Percentiles rank a stretch among this genome's conserved stretches.
Conservation (phyloP, 2,329 filamentous ascomycete genomes). For the Aspergillus fijiensis region DNA sequence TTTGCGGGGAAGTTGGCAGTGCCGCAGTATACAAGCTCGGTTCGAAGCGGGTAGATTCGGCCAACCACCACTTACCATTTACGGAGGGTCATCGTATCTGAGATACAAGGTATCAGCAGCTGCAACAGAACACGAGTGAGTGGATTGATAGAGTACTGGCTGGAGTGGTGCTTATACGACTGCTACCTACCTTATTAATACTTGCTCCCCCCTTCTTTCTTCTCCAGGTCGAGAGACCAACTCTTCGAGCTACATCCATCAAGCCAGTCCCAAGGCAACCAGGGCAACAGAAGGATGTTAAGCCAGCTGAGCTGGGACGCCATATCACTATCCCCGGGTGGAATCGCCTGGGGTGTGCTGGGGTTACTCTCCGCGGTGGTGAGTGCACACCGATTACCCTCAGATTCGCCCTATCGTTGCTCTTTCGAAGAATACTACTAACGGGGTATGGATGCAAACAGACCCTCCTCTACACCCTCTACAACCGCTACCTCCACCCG, state of each 20-base stretch:
- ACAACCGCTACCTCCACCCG: conserved; percentile 39
- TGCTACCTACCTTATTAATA: too few relatives aligned
- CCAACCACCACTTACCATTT: too few relatives aligned
- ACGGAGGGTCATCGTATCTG: too few relatives aligned
- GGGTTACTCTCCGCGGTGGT: conserved; percentile 5
- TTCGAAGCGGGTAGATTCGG: conserved; percentile 1
- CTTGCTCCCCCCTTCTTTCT: too few relatives aligned
- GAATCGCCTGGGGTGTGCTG: not conserved
- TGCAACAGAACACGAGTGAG: too few relatives aligned
- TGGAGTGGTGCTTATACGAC: too few relatives aligned
- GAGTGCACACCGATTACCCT: not conserved
- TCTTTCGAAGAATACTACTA: too few relatives aligned
- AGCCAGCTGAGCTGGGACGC: conserved; percentile 9
- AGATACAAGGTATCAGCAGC: too few relatives aligned
- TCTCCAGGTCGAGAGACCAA: too few relatives aligned
- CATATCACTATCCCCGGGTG: not conserved
- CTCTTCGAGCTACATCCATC: too few relatives aligned
- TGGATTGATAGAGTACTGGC: too few relatives aligned
- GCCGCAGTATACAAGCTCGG: not conserved
- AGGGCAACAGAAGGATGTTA: conserved; percentile 1
- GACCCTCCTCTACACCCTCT: conserved; percentile 25
- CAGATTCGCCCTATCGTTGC: not conserved
- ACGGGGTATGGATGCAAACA: not conserved
- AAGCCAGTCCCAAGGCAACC: not conserved
- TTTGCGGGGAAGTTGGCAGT: not conserved